Evolutionary conservation across 2,329 filamentous ascomycete species (phyloP).

Genomic region (Trichothecium roseum): DNA sequence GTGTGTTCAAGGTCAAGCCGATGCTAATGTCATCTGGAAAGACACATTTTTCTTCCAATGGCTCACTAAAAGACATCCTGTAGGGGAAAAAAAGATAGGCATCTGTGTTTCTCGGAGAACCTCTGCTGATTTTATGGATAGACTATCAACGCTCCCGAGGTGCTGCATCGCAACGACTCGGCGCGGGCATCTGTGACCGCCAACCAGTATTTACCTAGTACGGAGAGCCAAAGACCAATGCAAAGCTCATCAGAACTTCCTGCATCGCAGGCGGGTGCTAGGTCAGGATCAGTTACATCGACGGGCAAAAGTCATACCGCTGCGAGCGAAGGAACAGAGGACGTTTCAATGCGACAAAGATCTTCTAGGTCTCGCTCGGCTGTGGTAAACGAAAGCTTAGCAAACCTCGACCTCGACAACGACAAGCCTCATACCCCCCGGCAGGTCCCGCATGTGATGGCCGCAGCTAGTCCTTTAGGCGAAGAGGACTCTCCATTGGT

Average conservation of each 20-base stretch:
- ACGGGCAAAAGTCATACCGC: too few species aligned
- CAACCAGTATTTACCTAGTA: too few species aligned
- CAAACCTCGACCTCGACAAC: background rate
- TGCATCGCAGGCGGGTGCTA: too few species aligned
- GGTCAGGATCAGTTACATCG: too few species aligned
- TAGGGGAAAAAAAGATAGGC: conserved; percentile 17
- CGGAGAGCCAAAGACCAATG: too few species aligned
- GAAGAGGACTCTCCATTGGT: conserved; percentile 14
- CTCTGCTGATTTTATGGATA: too few species aligned
- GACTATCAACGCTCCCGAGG: too few species aligned
- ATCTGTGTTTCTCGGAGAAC: too few species aligned
- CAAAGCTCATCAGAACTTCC: too few species aligned
- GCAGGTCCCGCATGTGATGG: background rate
- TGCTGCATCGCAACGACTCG: too few species aligned
- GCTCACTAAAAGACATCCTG: conserved; percentile 29
- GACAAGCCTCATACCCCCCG: background rate
- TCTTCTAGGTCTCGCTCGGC: conserved; percentile 1
- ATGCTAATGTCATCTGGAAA: conserved; percentile 26
- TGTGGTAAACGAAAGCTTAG: background rate
- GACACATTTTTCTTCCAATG: conserved; percentile 37
- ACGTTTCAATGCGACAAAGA: background rate
- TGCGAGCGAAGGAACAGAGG: too few species aligned
- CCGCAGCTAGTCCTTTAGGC: background rate
- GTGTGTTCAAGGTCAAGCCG: conserved; percentile 27
- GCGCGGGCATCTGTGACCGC: too few species aligned